A percentile compares a stretch with the other conserved stretches of the same genome.
Conservation (phyloP, 805 yeast species). For the Wickerhamomyces chambardii region DNA sequence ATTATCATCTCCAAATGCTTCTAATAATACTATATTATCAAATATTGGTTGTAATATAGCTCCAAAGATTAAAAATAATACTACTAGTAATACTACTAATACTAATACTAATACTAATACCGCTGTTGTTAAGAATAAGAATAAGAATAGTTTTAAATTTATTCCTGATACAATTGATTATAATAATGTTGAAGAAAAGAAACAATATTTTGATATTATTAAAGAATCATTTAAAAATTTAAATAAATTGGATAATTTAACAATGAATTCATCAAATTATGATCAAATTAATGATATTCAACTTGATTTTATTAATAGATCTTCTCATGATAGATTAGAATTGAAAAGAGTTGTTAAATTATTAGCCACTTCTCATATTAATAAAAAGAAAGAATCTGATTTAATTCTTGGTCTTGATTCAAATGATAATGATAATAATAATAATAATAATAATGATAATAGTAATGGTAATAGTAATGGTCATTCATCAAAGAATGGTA, state of each 20-base stretch:
- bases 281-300: conserved; percentile 17
- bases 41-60: too few species aligned
- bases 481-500: not conserved
- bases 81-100: not conserved
- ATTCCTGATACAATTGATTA: too few species aligned
- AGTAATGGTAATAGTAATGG: not conserved
- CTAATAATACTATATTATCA: not conserved
- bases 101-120: too few species aligned
- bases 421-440: conserved; percentile 1
- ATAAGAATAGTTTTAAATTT: too few species aligned
- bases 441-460: conserved; percentile 4
- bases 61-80: too few species aligned
- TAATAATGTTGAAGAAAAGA: not conserved
- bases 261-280: conserved; percentile 17
- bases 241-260: conserved; percentile 15
- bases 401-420: too few species aligned
- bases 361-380: conserved; percentile 14
- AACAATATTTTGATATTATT: conserved; percentile 10
- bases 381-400: too few species aligned
- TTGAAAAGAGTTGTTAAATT: conserved; percentile 19
- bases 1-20: not conserved
- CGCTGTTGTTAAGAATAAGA: too few species aligned
- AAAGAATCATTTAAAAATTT: conserved; percentile 16
- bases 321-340: conserved; percentile 16
- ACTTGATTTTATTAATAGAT: conserved; percentile 14